A percentile compares a stretch with the other conserved stretches of the same genome.
Evolutionary conservation across 768 basidiomycete genomes (phyloP).

Genomic region (Postia placenta): DNA sequence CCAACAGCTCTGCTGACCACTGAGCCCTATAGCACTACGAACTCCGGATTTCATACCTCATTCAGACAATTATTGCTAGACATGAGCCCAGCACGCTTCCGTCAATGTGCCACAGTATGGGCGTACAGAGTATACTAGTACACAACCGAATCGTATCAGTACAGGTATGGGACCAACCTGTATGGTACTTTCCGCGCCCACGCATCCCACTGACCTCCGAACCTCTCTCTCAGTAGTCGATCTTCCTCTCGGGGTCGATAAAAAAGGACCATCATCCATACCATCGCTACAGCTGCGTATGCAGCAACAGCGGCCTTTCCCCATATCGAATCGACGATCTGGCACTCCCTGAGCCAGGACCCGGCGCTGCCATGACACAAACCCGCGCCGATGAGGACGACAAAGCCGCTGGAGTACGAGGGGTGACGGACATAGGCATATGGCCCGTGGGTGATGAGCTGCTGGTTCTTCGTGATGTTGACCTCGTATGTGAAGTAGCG

Average conservation of each 20-base stretch:
- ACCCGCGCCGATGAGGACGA: background rate
- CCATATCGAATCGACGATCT: background rate
- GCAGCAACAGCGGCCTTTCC: conserved; percentile 1
- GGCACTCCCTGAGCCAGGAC: conserved; percentile 7
- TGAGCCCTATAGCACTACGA: no score
- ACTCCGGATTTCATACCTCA: no score
- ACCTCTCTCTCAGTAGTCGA: conserved; percentile 6
- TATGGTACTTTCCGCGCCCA: conserved; percentile 7
- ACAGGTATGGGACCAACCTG: conserved; percentile 1
- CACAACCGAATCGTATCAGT: background rate
- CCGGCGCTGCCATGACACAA: background rate
- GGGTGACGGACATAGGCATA: conserved; percentile 27
- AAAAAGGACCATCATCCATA: background rate
- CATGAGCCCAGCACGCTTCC: no score
- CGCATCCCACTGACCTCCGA: conserved; percentile 14
- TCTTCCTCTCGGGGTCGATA: conserved; percentile 8
- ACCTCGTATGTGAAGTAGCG: conserved; percentile 15
- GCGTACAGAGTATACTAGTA: no score
- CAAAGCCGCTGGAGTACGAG: conserved; percentile 11
- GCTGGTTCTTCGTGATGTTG: conserved; percentile 8
- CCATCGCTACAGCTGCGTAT: background rate
- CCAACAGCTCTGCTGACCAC: no score
- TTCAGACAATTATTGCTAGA: no score
- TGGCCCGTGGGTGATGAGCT: conserved; percentile 24
- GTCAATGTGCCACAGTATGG: no score